phyloP scores from a whole-genome alignment of 495 filamentous ascomycete genomes.

The Lasiosphaeriaceae sp. region DNA sequence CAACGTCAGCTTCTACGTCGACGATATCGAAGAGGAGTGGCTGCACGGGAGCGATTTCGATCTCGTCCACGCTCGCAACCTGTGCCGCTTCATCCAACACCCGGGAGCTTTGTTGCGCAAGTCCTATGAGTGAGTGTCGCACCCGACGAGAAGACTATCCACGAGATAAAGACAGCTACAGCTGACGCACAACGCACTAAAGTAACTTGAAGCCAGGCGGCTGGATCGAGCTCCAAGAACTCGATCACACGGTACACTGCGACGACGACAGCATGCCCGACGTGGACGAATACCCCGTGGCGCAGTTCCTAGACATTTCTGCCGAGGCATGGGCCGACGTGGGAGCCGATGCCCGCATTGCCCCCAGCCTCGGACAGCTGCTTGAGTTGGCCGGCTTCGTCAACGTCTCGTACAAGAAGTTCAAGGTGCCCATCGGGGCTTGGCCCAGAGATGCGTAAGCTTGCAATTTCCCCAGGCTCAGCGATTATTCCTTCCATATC shows the following conservation, averaged over 20 bases:
- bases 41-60: slow-evolving; percentile 25
- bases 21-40: slow-evolving; percentile 42
- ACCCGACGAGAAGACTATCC: too few species aligned
- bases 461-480: too few species aligned
- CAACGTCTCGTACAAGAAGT: slow-evolving; percentile 47
- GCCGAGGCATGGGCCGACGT: slow-evolving; percentile 21
- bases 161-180: too few species aligned
- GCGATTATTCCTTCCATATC: too few species aligned
- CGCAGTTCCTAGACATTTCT: slow-evolving; percentile 24
- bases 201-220: slow-evolving; percentile 42
- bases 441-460: slow-evolving; percentile 46
- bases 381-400: slow-evolving; percentile 55
- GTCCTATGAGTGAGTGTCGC: slow-evolving; percentile 18
- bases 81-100: slow-evolving; percentile 42
- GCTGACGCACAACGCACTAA: not conserved
- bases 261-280: slow-evolving; percentile 38
- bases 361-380: slow-evolving; percentile 42
- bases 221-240: slow-evolving; percentile 51
- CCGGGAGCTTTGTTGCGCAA: slow-evolving; percentile 28
- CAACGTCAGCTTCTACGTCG: slow-evolving; percentile 38
- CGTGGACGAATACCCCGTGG: slow-evolving; percentile 24
- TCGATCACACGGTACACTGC: slow-evolving; percentile 31
- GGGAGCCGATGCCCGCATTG: slow-evolving; percentile 43
- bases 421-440: slow-evolving; percentile 53
- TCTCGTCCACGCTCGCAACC: slow-evolving; percentile 35